Percentiles rank a stretch among this genome's conserved stretches.
Conservation (phyloP, 805 yeast species). For the Kuraishia borneana region DNA sequence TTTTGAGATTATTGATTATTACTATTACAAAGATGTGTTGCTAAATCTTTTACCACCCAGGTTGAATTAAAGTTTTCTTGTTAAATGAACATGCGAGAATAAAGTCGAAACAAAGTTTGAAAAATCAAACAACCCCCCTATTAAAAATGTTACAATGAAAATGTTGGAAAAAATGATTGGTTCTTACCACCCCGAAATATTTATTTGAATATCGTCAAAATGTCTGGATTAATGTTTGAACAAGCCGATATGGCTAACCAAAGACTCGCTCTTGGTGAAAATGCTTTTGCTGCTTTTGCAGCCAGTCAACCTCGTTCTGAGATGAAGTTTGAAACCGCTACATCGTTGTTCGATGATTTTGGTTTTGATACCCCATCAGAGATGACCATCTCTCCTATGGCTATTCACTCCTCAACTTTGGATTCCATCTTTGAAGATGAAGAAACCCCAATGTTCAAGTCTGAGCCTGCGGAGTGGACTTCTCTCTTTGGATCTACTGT, state of each 20-base stretch:
- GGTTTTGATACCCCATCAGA: not conserved
- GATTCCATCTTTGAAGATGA: conserved; percentile 26
- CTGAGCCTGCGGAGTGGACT: not conserved
- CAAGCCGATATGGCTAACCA: conserved; percentile 1
- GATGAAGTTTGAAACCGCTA: conserved; percentile 1
- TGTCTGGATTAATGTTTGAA: conserved; percentile 2
- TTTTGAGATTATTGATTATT: conserved; percentile 6
- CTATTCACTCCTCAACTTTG: conserved; percentile 39
- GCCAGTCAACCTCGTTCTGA: conserved; percentile 3
- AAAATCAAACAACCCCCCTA: conserved; percentile 1
- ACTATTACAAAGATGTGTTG: conserved; percentile 5
- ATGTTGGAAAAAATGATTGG: conserved; percentile 3
- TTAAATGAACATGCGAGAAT: conserved; percentile 1
- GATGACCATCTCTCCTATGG: conserved; percentile 33
- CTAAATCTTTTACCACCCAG: conserved; percentile 3
- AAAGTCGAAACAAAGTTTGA: conserved; percentile 1
- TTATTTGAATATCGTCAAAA: conserved; percentile 4
- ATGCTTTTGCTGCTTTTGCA: conserved; percentile 16
- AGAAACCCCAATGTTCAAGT: not conserved
- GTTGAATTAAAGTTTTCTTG: conserved; percentile 1
- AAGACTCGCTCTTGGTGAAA: conserved; percentile 21
- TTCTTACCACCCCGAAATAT: conserved; percentile 2
- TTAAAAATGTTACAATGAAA: conserved; percentile 3
- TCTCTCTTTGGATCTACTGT: conserved; percentile 4
- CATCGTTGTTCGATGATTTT: conserved; percentile 2